Evolutionary conservation across 2,329 filamentous ascomycete genomes (phyloP), one percentile per base, ranked within the genome.

Genomic region (Onygenales sp.): DNA sequence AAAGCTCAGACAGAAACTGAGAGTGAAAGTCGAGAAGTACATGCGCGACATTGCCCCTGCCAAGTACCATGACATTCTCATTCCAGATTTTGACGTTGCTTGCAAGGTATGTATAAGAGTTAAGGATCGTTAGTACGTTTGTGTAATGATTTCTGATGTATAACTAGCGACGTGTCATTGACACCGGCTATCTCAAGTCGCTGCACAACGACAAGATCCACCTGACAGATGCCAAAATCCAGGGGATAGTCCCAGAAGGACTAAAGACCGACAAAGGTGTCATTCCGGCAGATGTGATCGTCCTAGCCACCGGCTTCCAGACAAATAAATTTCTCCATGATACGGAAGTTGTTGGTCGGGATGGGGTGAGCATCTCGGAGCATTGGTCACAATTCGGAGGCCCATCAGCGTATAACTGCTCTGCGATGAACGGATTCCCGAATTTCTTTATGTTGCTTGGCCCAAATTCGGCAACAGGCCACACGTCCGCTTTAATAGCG

Each of bases 41-140:
- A 74, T 82, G 69, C 74, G 71, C 50, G 61, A 64, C 7, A 71
- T 64, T 0, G 77, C 77, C 0, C 82, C 82, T 0, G 69, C 74
- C 43, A 78, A 82, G 62, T 85, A 84, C 54, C 78, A 80, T 57
- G 75, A 81, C 36, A 69, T 81, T 8, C 62, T 85, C 37, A 80
- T 81, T 2, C 82, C 82, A 1, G 75, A 84, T 43, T 85, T 82
- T 51, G 74, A 77, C 46, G 65, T 83, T 13, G 80, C 80, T 0
- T 85, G 81, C 67, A 85, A 84, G 53, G 59, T 59, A 32, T n/a
- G 51, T 46, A 47, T 14, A n/a, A 13, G 10, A n/a, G 31, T 11
- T 44, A 31, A 52, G 5, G 6, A 33, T 42, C 42, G 6, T 7
- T 7, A 2, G 17, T 21, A 17, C 21, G n/a, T 43, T 17, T 14